phyloP scores from a whole-genome alignment of 2,329 filamentous ascomycete species.

The Trichoderma oligosporum region DNA sequence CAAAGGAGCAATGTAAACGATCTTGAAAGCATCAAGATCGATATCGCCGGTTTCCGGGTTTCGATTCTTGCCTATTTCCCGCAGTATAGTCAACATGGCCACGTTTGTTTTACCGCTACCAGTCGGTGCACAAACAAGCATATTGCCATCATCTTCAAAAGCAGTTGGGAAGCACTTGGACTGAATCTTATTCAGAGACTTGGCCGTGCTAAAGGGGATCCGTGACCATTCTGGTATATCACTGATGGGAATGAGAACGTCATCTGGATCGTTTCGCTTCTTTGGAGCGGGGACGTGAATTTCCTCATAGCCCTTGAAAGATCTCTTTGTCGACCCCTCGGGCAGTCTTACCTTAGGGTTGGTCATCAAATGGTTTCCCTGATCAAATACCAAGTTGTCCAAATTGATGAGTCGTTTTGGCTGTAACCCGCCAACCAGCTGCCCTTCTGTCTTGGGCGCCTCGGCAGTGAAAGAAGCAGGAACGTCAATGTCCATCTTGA shows the following conservation, averaged over 20 bases:
- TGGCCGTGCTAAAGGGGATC: constrained; percentile 77
- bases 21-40: constrained; percentile 94
- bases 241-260: constrained; percentile 76
- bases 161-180: constrained; percentile 88
- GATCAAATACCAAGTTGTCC: constrained; percentile 94
- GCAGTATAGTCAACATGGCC: constrained; percentile 92
- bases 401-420: constrained; percentile 87
- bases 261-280: constrained; percentile 74
- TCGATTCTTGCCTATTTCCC: constrained; percentile 93
- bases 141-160: constrained; percentile 91
- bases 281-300: constrained; percentile 95
- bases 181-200: constrained; percentile 91
- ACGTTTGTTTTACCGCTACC: constrained; percentile 99
- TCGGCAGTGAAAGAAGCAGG: constrained; percentile 55
- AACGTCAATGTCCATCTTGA: constrained; percentile 92
- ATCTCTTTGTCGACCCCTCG: constrained; percentile 89
- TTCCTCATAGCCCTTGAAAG: constrained; percentile 97
- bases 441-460: constrained; percentile 54
- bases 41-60: constrained; percentile 88
- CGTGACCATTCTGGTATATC: constrained; percentile 92
- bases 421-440: constrained; percentile 75
- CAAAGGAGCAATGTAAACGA: constrained; percentile 92
- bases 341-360: constrained; percentile 92
- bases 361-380: constrained; percentile 99
- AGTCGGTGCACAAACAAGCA: constrained; percentile 96